Base-by-base conservation (phyloP, 2,329 filamentous ascomycete species). In the Phyllosticta citrichinensis region DNA sequence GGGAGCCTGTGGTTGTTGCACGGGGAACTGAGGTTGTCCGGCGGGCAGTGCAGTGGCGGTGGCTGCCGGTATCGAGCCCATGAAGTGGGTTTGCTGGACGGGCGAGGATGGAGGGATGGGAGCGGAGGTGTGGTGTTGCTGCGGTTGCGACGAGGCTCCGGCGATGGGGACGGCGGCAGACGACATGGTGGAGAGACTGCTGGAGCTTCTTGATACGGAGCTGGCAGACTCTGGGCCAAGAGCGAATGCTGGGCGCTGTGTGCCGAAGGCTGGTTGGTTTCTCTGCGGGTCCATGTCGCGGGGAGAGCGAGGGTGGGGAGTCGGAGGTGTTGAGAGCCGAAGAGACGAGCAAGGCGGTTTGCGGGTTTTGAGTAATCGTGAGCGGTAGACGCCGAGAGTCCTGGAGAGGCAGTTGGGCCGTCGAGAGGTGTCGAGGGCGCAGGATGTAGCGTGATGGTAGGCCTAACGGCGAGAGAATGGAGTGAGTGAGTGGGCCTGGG, bases 191-290 rank as follows among this genome's bases (percentile, higher is more conserved):
- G 74, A 70, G 33, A 75, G 70, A 66, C 75, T 78, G 68, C 71
- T 76, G 62, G 74, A 76, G 69, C 71, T 75, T 58, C 74, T 71
- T 65, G 72, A 76, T 52, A 68, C 67, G 2, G 74, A 73, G 24
- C 68, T 68, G 57, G 50, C 52, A 19, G 52, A 56, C 64, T 64
- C 63, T 24, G 33, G 17, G 58, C 30, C 20, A 54, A 27, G 50
- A 10, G 60, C 20, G 50, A 60, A 63, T 54, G 56, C 53, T 17
- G 63, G 60, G 12, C 60, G 60, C 22, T 62, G 62, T 57, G 54
- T 17, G 20, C 57, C 52, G 52, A 57, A 54, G 56, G 62, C 3
- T n/a, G 40, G 17, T n/a, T 12, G 40, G n/a, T 47, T 47, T 47
- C 40, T 47, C n/a, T 47, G 40, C 40, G 40, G 47, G 57, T 58